Percentiles rank a stretch among this genome's conserved stretches.
phyloP scores from a whole-genome alignment of 306 rosid species.

The Ormosia semicastrata region DNA sequence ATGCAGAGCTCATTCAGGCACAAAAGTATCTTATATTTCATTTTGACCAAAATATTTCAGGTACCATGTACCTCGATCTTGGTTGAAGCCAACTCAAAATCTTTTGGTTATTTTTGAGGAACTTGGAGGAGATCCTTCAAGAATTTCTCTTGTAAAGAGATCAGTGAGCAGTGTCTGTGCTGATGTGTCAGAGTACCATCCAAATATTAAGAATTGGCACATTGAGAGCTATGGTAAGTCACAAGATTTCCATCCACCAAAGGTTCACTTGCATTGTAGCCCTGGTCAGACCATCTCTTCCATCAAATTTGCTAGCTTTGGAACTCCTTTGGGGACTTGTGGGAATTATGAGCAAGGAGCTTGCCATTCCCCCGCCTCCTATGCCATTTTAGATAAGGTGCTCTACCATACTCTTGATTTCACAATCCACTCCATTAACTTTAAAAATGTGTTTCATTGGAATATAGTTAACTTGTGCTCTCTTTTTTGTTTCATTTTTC shows the following conservation, averaged over 20 bases:
- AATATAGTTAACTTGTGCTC: not conserved
- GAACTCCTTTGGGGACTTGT: conserved; percentile 80
- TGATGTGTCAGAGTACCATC: conserved; percentile 52
- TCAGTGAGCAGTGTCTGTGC: conserved; percentile 62
- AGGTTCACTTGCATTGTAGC: conserved; percentile 58
- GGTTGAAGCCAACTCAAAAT: conserved; percentile 70
- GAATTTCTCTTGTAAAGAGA: conserved; percentile 58
- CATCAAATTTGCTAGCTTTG: conserved; percentile 82
- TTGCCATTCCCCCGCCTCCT: conserved; percentile 65
- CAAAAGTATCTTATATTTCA: not conserved
- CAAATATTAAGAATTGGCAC: conserved; percentile 44
- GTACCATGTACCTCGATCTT: conserved; percentile 87
- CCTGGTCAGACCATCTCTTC: conserved; percentile 63
- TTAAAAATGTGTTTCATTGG: not conserved
- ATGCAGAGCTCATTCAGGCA: not conserved
- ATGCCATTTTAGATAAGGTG: conserved; percentile 63
- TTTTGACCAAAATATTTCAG: conserved; percentile 39
- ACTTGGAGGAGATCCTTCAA: conserved; percentile 64
- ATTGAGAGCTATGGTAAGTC: conserved; percentile 40
- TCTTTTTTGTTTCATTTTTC: not conserved
- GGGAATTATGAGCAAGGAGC: conserved; percentile 64
- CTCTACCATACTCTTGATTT: conserved; percentile 4
- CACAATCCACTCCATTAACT: not conserved
- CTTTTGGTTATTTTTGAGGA: conserved; percentile 75
- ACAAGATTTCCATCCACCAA: conserved; percentile 42